Base-by-base conservation (phyloP, 768 basidiomycete species). In the Suillus placidus region DNA sequence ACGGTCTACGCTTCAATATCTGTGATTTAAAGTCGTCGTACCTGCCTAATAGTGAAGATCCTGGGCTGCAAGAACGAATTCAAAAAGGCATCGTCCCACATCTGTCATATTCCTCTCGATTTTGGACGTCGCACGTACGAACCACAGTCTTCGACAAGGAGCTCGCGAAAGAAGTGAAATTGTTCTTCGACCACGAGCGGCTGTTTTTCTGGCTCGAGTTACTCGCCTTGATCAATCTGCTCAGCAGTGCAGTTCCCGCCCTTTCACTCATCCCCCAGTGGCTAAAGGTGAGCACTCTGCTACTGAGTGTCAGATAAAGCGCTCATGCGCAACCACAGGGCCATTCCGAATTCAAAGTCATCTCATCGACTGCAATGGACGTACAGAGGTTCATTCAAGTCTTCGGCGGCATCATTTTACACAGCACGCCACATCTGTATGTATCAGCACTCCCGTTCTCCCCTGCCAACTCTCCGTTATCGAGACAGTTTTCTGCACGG, bases 1-100 rank as follows among this genome's bases (percentile, higher is more conserved):
- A 62, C 23, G 61, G 66, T 9, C 71, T 80, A 5, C 63, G 65
- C 58, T 80, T 81, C 70, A 78, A 80, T 62, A 78, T 81, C 32
- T 77, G 74, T 67, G 42, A 74, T 7, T 61, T 81, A 12, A 66
- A 70, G 42, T 74, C 71, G 14, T 80, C 79, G 3, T 72, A 74
- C 58, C 35, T 70, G 12, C 67, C 38, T 13, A 78, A 81, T 64
- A 55, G 57, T 23, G 71, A 79, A n/a, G 62, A 77, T 16, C 20
- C 12, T 6, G 47, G 42, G n/a, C 38, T 49, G 42, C 26, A 7
- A 23, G 58, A 38, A 23, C 60, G 60, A 13, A 16, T 64, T 10
- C 9, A 61, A 23, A 30, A 7, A 16, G 54, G 49, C 26, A 67
- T 67, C 16, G 10, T 64, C 2, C 23, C 26, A 3, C 23, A 61